Evolutionary conservation across 2,329 filamentous ascomycete species (phyloP), one percentile per base, ranked within the genome.

Genomic region (Parafenestella ontariensis): DNA sequence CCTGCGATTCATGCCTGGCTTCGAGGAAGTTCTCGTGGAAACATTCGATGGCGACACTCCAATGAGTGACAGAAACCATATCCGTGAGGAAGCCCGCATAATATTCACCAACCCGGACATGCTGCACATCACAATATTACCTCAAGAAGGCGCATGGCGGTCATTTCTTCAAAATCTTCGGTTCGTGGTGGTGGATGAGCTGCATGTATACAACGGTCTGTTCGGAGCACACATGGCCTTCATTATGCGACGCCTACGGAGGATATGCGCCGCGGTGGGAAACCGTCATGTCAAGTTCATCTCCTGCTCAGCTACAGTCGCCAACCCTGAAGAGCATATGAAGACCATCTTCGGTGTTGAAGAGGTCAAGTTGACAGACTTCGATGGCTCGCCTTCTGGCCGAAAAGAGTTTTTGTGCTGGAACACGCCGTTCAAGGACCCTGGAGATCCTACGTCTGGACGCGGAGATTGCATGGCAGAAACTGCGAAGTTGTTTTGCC

Each of bases 51-150:
- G 95, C 6, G 95, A 99, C 72, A 99, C 95, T 0, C 87, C 90
- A 0, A 93, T 96, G 87, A 76, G 78, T 5, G 88, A 90, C 57
- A 85, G 95, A 20, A 91, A 91, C 61, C 71, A 81, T 24, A 94
- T 99, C 58, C 86, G 94, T 5, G 93, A 98, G 34, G 88, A 96
- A 75, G 95, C 90, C 0, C 85, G 92, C 21, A 92, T 98, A 58
- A 94, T 99, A 46, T 97, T 99, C 69, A 99, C 95, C 0, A 99
- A 99, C 66, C 95, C 95, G 0, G 95, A 99, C 69, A 99, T 98
- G 93, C 82, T 99, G 31, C 95, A 99, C 65, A 86, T 97, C 29
- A 96, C 92, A 0, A 96, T 99, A 23, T 77, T 99, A 3, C 94
- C 95, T 0, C 91, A 97, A 68, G 95, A 99, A 77, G 89, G 92